phyloP scores from a whole-genome alignment of 2,329 filamentous ascomycete genomes.

The Orbilia ellipsospora region DNA sequence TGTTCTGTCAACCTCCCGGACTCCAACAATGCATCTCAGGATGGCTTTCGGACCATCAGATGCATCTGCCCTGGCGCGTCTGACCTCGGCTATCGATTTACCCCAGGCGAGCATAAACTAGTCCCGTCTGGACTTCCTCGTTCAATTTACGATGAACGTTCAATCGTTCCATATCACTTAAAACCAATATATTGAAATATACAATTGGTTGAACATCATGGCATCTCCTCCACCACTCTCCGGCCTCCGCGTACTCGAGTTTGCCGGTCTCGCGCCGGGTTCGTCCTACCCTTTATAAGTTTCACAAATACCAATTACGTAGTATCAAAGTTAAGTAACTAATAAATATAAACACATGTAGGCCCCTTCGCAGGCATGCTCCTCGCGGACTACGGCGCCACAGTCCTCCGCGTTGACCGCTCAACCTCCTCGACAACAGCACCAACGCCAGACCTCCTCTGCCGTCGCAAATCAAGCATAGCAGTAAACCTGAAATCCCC shows the following conservation, averaged over 20 bases:
- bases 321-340: not conserved
- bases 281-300: slow-evolving; percentile 39
- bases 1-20: not conserved
- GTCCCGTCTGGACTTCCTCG: not conserved
- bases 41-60: slow-evolving; percentile 15
- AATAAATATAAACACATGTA: not conserved
- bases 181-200: not conserved
- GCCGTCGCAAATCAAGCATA: slow-evolving; percentile 83
- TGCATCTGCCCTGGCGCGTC: not conserved
- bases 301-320: not conserved
- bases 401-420: slow-evolving; percentile 86
- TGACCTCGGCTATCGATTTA: slow-evolving; percentile 18
- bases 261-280: slow-evolving; percentile 71
- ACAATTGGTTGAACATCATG: slow-evolving; percentile 8
- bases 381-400: slow-evolving; percentile 88
- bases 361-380: slow-evolving; percentile 68
- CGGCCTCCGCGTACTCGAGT: slow-evolving; percentile 71
- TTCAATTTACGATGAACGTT: not conserved
- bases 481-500: slow-evolving; percentile 80
- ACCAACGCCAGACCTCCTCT: slow-evolving; percentile 76
- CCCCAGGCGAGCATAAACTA: slow-evolving; percentile 4
- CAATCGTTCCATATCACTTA: not conserved
- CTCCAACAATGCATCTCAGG: not conserved
- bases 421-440: slow-evolving; percentile 55
- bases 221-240: slow-evolving; percentile 65